These are phyloP conservation scores for Hordeum vulgare DNA, from an alignment of 176 grass and related monocot species.

Conservation along the genomic window DNA sequence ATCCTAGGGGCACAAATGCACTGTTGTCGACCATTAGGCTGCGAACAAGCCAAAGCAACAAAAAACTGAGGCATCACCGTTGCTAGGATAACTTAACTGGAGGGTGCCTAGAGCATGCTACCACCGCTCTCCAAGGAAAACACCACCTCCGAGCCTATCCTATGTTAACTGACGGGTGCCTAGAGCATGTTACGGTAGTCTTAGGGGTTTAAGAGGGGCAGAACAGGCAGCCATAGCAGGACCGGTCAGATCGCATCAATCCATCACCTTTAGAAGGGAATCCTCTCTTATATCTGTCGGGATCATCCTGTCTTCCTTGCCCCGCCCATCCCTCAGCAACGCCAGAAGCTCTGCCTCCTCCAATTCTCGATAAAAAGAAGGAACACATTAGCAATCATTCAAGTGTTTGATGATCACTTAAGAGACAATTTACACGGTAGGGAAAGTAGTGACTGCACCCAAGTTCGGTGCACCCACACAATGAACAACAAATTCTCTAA, in stretches of 20 bases:
- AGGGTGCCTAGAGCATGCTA: slow-evolving; percentile 63
- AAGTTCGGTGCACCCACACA: too few relatives aligned
- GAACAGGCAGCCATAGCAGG: background rate
- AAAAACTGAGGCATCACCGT: background rate
- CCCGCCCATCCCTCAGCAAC: slow-evolving; percentile 60
- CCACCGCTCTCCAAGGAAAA: slow-evolving; percentile 52
- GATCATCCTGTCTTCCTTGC: slow-evolving; percentile 64
- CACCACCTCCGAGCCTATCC: too few relatives aligned
- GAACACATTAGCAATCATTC: background rate
- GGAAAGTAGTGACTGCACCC: too few relatives aligned
- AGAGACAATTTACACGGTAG: too few relatives aligned
- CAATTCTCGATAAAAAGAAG: background rate
- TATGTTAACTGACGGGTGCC: too few relatives aligned
- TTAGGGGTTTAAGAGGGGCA: slow-evolving; percentile 30
- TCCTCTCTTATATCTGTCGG: slow-evolving; percentile 57
- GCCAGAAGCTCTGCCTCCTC: slow-evolving; percentile 68
- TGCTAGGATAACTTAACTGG: slow-evolving; percentile 27
- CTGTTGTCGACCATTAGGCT: slow-evolving; percentile 4
- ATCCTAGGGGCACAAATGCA: background rate
- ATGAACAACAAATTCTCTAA: too few relatives aligned
- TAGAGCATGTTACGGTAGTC: slow-evolving; percentile 78
- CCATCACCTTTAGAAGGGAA: slow-evolving; percentile 50
- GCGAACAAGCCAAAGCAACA: background rate
- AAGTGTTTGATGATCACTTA: too few relatives aligned
- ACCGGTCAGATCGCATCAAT: slow-evolving; percentile 46